A percentile compares a stretch with the other conserved stretches of the same genome.
These are phyloP conservation scores for Millerozyma miso DNA, from an alignment of 805 yeast species.

Conservation along the genomic window DNA sequence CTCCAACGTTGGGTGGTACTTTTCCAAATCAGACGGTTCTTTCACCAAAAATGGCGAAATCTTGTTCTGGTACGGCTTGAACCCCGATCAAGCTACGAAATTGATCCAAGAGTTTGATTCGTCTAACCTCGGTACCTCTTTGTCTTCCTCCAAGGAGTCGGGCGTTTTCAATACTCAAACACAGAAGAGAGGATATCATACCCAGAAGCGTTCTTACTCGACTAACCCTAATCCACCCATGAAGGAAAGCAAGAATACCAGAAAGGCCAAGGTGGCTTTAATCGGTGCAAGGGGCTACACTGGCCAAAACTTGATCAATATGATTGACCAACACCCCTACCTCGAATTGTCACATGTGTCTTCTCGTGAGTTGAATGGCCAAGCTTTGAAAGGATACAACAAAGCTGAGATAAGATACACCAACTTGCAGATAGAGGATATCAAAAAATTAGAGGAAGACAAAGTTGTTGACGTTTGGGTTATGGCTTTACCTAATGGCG, in stretches of 20 bases:
- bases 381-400: conserved; percentile 80
- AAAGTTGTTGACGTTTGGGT: conserved; percentile 94
- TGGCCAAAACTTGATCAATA: conserved; percentile 85
- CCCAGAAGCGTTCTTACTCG: conserved; percentile 19
- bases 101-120: conserved; percentile 53
- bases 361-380: conserved; percentile 90
- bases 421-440: conserved; percentile 84
- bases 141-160: conserved; percentile 37
- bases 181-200: conserved; percentile 51
- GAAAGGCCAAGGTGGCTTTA: conserved; percentile 74
- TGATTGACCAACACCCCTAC: conserved; percentile 84
- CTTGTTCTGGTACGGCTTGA: conserved; percentile 92
- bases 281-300: conserved; percentile 99
- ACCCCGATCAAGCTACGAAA: conserved; percentile 56
- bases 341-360: conserved; percentile 90
- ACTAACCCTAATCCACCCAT: conserved; percentile 72
- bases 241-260: conserved; percentile 56
- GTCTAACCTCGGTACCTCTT: conserved; percentile 29
- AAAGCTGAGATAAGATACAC: conserved; percentile 77
- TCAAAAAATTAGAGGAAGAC: conserved; percentile 67
- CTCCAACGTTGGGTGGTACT: conserved; percentile 87
- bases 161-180: conserved; percentile 46
- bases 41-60: conserved; percentile 84
- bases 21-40: conserved; percentile 90
- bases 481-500: conserved; percentile 98